A percentile compares a stretch with the other conserved stretches of the same genome.
These are phyloP conservation scores for Gracilaria vermiculophylla DNA, from an alignment of 23 red algal genomes.

Conservation along the genomic window DNA sequence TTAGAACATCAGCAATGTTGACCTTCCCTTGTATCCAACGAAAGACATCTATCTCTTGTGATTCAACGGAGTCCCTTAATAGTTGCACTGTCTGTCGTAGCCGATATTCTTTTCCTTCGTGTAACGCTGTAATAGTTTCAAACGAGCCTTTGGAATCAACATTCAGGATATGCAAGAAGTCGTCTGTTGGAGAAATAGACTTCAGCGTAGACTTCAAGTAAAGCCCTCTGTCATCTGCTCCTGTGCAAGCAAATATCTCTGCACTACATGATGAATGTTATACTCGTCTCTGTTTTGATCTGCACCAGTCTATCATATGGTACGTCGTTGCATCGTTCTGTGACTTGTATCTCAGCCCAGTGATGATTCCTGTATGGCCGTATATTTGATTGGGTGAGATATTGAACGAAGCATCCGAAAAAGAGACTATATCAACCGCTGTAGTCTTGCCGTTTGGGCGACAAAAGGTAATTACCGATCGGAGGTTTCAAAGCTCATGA, in stretches of 20 bases:
- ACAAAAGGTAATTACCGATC: too few species aligned
- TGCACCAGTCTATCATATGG: not conserved
- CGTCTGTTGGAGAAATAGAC: not conserved
- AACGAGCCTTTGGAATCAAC: constrained; percentile 26
- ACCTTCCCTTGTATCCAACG: not conserved
- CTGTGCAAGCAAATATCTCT: constrained; percentile 6
- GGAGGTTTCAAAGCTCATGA: too few species aligned
- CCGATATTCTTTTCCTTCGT: constrained; percentile 24
- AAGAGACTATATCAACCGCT: not conserved
- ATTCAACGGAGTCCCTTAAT: constrained; percentile 5
- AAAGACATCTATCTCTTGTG: not conserved
- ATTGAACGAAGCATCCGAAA: constrained; percentile 36
- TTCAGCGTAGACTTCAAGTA: not conserved
- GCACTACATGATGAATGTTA: constrained; percentile 18
- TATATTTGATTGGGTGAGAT: not conserved
- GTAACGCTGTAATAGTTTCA: constrained; percentile 23
- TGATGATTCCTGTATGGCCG: constrained; percentile 31
- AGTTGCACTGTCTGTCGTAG: constrained; percentile 20
- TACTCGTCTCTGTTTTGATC: not conserved
- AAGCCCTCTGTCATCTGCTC: not conserved
- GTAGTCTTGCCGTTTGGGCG: too few species aligned
- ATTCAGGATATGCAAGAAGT: not conserved
- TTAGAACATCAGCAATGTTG: constrained; percentile 9
- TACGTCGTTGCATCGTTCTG: not conserved
- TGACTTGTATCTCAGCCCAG: not conserved